A percentile compares a stretch with the other conserved stretches of the same genome.
These are phyloP conservation scores for Paramyrothecium sp. DNA, from an alignment of 2,329 filamentous ascomycete species.

Conservation along the genomic window DNA sequence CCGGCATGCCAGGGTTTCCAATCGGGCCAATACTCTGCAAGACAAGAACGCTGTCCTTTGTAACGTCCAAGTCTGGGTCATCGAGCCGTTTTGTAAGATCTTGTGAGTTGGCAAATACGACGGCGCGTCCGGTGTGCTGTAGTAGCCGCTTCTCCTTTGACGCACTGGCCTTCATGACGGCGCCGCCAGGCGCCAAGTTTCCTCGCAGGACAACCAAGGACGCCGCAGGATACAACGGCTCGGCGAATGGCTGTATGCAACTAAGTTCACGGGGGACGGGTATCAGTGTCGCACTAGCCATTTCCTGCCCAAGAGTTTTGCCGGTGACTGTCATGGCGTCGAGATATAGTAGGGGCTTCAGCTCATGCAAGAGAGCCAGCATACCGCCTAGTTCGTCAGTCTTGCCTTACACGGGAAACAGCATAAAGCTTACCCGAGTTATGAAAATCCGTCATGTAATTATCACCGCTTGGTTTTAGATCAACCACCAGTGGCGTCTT, in stretches of 20 bases:
- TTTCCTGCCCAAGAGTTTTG: slow-evolving; percentile 76
- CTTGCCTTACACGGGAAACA: fast-evolving
- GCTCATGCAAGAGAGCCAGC: slow-evolving; percentile 73
- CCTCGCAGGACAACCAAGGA: slow-evolving; percentile 81
- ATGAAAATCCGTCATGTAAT: slow-evolving; percentile 89
- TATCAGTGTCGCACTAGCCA: slow-evolving; percentile 67
- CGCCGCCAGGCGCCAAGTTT: slow-evolving; percentile 79
- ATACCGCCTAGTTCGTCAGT: slow-evolving; percentile 62
- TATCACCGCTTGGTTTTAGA: slow-evolving; percentile 81
- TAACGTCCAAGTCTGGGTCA: slow-evolving; percentile 60
- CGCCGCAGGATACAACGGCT: slow-evolving; percentile 69
- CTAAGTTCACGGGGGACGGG: slow-evolving; percentile 32
- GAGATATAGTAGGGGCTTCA: slow-evolving; percentile 76
- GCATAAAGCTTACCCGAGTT: slow-evolving; percentile 48
- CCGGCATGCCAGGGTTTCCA: slow-evolving; percentile 90
- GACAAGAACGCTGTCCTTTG: slow-evolving; percentile 63
- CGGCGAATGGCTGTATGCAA: slow-evolving; percentile 64
- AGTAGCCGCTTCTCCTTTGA: slow-evolving; percentile 66
- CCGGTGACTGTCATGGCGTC: slow-evolving; percentile 80
- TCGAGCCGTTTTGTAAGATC: slow-evolving; percentile 68
- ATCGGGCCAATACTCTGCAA: slow-evolving; percentile 88
- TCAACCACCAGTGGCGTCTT: slow-evolving; percentile 80
- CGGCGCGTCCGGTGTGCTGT: slow-evolving; percentile 42
- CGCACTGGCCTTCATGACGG: slow-evolving; percentile 88
- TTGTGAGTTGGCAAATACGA: slow-evolving; percentile 73